Evolutionary conservation across 1,284 basidiomycete genomes (phyloP).

Genomic region (Tilletiopsis washingtonensis): DNA sequence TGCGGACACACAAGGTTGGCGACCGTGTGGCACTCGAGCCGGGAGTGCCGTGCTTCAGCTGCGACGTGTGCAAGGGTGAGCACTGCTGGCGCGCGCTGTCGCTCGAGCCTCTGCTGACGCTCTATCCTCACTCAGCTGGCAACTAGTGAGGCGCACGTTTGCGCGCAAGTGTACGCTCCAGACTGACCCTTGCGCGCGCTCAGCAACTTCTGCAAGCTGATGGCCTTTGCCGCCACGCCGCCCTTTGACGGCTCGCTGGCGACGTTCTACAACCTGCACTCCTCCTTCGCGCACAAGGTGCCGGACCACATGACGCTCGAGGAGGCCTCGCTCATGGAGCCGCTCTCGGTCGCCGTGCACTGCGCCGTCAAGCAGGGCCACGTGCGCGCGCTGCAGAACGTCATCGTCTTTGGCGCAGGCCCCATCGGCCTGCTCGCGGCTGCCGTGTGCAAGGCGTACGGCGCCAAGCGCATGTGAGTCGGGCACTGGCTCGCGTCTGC

Average conservation of each 20-base stretch:
- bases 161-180: no score
- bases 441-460: constrained; percentile 75
- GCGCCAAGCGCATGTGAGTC: constrained; percentile 38
- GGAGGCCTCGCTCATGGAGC: constrained; percentile 68
- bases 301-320: constrained; percentile 50
- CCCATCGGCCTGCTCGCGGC: constrained; percentile 86
- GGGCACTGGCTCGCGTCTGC: constrained; percentile 56
- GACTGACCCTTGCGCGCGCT: no score
- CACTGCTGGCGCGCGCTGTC: no score
- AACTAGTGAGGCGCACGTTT: no score
- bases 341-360: constrained; percentile 83
- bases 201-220: constrained; percentile 56
- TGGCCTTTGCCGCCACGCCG: constrained; percentile 79
- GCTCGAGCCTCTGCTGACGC: no score
- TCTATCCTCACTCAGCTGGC: no score
- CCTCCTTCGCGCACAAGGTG: constrained; percentile 45
- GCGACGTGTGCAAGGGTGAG: constrained; percentile 52
- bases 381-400: constrained; percentile 52
- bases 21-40: constrained; percentile 82
- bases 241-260: constrained; percentile 79
- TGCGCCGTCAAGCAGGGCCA: constrained; percentile 70
- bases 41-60: constrained; percentile 64
- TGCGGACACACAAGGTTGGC: constrained; percentile 67
- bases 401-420: constrained; percentile 69
- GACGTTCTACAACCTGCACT: constrained; percentile 53